Conservation (phyloP, 2,329 filamentous ascomycete species). For the Neonectria coccinea region DNA sequence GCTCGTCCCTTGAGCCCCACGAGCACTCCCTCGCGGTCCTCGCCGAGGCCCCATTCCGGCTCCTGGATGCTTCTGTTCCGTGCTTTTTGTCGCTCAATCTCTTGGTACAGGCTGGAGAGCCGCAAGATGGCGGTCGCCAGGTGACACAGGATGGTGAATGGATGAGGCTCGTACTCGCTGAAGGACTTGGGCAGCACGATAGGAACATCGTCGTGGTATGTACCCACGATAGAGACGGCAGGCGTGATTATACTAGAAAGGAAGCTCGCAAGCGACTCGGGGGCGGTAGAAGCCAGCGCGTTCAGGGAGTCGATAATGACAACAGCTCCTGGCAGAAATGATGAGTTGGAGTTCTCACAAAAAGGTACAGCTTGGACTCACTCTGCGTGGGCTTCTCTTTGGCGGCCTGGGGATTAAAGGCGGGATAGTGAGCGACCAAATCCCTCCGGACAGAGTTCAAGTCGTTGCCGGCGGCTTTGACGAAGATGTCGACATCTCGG, state of each 20-base stretch:
- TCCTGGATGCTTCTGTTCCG: slow-evolving; percentile 78
- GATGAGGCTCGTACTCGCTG: slow-evolving; percentile 72
- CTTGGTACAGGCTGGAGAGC: slow-evolving; percentile 78
- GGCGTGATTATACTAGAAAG: slow-evolving; percentile 77
- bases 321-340: slow-evolving; percentile 68
- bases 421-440: slow-evolving; percentile 64
- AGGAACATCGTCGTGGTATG: slow-evolving; percentile 87
- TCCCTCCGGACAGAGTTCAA: slow-evolving; percentile 69
- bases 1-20: slow-evolving; percentile 70
- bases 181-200: slow-evolving; percentile 57
- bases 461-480: slow-evolving; percentile 72
- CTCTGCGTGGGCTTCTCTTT: slow-evolving; percentile 56
- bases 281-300: slow-evolving; percentile 66
- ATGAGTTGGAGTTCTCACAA: slow-evolving; percentile 3
- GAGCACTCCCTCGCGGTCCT: slow-evolving; percentile 82
- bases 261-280: slow-evolving; percentile 72
- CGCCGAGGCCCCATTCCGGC: slow-evolving; percentile 82
- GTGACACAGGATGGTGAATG: slow-evolving; percentile 80
- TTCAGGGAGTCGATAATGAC: slow-evolving; percentile 86
- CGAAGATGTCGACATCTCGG: slow-evolving; percentile 73
- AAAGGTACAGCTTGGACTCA: slow-evolving; percentile 46
- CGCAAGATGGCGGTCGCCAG: slow-evolving; percentile 89
- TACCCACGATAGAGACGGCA: slow-evolving; percentile 76
- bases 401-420: slow-evolving; percentile 51
- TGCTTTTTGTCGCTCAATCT: slow-evolving; percentile 79